Percentiles rank a stretch among this genome's conserved stretches.
These are phyloP conservation scores for Babesia caballi DNA, from an alignment of 169 alveolate genomes.

Conservation along the genomic window DNA sequence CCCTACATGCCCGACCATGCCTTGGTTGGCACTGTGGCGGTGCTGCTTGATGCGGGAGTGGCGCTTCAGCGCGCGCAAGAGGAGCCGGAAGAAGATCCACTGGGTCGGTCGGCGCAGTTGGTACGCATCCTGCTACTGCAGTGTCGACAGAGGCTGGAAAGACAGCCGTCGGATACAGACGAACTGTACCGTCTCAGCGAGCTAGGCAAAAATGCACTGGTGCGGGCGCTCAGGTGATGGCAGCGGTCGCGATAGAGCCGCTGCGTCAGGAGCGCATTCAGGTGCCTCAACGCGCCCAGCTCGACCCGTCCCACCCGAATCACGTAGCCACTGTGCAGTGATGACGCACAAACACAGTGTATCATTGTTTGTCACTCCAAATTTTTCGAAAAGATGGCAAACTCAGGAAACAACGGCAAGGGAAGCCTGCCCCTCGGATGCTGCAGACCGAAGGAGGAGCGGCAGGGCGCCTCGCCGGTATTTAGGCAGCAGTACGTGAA, in stretches of 20 bases:
- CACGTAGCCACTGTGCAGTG: constrained; percentile 1
- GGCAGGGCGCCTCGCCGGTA: constrained; percentile 33
- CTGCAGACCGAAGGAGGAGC: constrained; percentile 43
- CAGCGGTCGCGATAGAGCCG: background rate
- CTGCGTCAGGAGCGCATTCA: background rate
- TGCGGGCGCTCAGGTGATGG: background rate
- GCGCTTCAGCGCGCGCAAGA: background rate
- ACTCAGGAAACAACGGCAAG: background rate
- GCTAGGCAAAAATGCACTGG: background rate
- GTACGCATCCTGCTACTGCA: background rate
- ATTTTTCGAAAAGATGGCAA: background rate
- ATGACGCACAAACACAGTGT: background rate
- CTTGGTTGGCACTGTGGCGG: background rate
- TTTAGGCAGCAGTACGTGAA: constrained; percentile 58
- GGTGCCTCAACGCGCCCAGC: background rate
- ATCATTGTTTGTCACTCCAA: background rate
- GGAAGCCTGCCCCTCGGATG: constrained; percentile 47
- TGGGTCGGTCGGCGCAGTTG: constrained; percentile 10
- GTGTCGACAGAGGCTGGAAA: background rate
- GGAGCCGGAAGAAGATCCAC: constrained; percentile 9
- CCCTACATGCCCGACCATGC: background rate
- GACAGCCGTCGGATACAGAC: background rate
- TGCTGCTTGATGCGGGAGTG: background rate
- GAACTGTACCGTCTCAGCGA: background rate
- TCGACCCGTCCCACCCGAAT: background rate